Percentiles rank a stretch among this genome's conserved stretches.
Conservation (phyloP, 1,284 basidiomycete genomes). For the Trametes hirsuta region DNA sequence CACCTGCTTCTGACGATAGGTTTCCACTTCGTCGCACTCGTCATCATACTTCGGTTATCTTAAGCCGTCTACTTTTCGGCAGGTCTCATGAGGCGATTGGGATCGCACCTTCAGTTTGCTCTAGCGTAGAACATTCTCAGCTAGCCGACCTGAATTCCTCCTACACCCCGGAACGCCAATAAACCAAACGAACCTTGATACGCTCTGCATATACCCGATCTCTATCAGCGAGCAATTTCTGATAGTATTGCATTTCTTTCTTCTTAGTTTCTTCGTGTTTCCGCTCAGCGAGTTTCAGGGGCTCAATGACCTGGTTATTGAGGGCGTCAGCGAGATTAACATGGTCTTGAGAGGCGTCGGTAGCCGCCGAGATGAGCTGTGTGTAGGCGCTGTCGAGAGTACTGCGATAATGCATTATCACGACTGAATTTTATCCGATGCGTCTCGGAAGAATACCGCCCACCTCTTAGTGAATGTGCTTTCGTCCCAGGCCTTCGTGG, state of each 20-base stretch:
- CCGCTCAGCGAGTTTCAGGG: slow-evolving; percentile 61
- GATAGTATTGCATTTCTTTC: slow-evolving; percentile 74
- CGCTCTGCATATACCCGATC: slow-evolving; percentile 71
- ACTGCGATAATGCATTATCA: slow-evolving; percentile 40
- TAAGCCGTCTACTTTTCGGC: background rate
- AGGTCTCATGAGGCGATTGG: background rate
- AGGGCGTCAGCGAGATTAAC: slow-evolving; percentile 65
- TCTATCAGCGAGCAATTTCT: slow-evolving; percentile 70
- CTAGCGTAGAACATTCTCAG: slow-evolving; percentile 38
- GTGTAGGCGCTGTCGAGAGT: slow-evolving; percentile 70
- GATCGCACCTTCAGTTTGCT: slow-evolving; percentile 68
- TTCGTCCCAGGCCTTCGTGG: slow-evolving; percentile 65
- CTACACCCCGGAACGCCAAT: background rate
- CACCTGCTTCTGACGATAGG: slow-evolving; percentile 78
- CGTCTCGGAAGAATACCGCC: background rate
- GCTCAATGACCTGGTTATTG: slow-evolving; percentile 62
- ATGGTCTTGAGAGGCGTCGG: slow-evolving; percentile 69
- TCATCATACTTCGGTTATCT: slow-evolving; percentile 64
- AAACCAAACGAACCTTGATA: slow-evolving; percentile 53
- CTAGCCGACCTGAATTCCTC: background rate
- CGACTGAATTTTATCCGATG: background rate
- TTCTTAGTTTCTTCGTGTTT: slow-evolving; percentile 69
- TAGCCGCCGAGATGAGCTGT: slow-evolving; percentile 64
- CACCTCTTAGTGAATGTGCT: slow-evolving; percentile 61
- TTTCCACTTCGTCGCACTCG: slow-evolving; percentile 71